phyloP scores from a whole-genome alignment of 2,329 filamentous ascomycete species.

The Grosmannia serpens region DNA sequence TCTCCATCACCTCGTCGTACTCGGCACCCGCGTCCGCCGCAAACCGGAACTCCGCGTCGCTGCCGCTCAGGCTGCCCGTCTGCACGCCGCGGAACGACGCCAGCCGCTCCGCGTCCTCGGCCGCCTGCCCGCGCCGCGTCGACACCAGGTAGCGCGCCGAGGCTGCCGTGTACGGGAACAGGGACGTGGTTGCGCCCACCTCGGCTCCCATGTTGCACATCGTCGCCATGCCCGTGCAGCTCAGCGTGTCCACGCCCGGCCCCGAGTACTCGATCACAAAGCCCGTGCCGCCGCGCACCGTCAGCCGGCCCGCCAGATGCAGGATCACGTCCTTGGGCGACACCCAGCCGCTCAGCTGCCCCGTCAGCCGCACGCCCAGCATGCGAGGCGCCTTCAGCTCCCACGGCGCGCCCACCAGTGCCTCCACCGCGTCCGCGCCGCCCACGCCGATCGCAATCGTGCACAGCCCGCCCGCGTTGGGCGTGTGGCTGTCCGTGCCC shows the following conservation, averaged over 20 bases:
- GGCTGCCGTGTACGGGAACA: slow-evolving; percentile 83
- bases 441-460: slow-evolving; percentile 95
- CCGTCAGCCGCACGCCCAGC: slow-evolving; percentile 72
- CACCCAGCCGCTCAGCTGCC: slow-evolving; percentile 79
- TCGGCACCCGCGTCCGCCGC: slow-evolving; percentile 68
- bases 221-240: slow-evolving; percentile 87
- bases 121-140: slow-evolving; percentile 66
- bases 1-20: slow-evolving; percentile 85
- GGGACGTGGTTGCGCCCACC: slow-evolving; percentile 88
- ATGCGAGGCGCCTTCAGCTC: slow-evolving; percentile 92
- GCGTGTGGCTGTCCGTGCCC: slow-evolving; percentile 93
- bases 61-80: slow-evolving; percentile 24
- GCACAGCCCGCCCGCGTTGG: slow-evolving; percentile 89
- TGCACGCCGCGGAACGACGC: slow-evolving; percentile 37
- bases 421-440: slow-evolving; percentile 93
- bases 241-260: slow-evolving; percentile 77
- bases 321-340: slow-evolving; percentile 94
- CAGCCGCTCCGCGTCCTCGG: slow-evolving; percentile 51
- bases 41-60: slow-evolving; percentile 46
- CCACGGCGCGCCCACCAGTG: slow-evolving; percentile 92
- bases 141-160: slow-evolving; percentile 79
- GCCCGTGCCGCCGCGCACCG: slow-evolving; percentile 86
- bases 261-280: slow-evolving; percentile 93
- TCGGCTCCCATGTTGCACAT: slow-evolving; percentile 81
- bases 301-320: slow-evolving; percentile 76